phyloP scores from a whole-genome alignment of 2,329 filamentous ascomycete genomes.

The Nemania abortiva region DNA sequence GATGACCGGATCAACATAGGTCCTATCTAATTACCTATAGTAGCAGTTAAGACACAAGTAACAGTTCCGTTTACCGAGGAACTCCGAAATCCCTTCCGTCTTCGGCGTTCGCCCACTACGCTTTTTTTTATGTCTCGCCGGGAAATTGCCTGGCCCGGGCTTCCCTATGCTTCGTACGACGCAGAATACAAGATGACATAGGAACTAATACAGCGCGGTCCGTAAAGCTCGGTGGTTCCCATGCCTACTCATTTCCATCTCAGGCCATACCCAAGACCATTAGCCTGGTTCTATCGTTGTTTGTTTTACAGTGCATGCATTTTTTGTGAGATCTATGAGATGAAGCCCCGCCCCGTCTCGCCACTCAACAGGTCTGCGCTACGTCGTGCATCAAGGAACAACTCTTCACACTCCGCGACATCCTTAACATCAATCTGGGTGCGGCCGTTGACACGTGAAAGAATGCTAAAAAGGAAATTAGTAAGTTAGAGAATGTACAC shows the following conservation, averaged over 20 bases:
- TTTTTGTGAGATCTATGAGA: constrained; percentile 61
- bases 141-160: constrained; percentile 30
- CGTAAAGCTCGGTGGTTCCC: constrained; percentile 7
- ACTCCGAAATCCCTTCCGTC: constrained; percentile 40
- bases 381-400: constrained; percentile 85
- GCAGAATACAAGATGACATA: constrained; percentile 9
- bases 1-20: neutral
- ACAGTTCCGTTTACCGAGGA: constrained; percentile 30
- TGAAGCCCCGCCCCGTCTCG: constrained; percentile 73
- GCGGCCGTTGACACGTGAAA: constrained; percentile 85
- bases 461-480: constrained; percentile 69
- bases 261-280: constrained; percentile 12
- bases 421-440: constrained; percentile 82
- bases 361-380: constrained; percentile 77
- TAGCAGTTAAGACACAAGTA: constrained; percentile 18
- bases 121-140: constrained; percentile 32
- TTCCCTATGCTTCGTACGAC: constrained; percentile 34
- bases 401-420: constrained; percentile 82
- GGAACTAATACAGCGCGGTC: constrained; percentile 19
- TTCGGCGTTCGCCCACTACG: constrained; percentile 26
- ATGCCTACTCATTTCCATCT: constrained; percentile 14
- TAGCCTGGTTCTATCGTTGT: constrained; percentile 15
- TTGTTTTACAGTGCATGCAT: constrained; percentile 29
- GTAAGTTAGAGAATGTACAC: constrained; percentile 31
- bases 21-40: constrained; percentile 22